Evolutionary conservation across 139 green algal species (phyloP).

Genomic region (Astrephomene gubernaculifera): DNA sequence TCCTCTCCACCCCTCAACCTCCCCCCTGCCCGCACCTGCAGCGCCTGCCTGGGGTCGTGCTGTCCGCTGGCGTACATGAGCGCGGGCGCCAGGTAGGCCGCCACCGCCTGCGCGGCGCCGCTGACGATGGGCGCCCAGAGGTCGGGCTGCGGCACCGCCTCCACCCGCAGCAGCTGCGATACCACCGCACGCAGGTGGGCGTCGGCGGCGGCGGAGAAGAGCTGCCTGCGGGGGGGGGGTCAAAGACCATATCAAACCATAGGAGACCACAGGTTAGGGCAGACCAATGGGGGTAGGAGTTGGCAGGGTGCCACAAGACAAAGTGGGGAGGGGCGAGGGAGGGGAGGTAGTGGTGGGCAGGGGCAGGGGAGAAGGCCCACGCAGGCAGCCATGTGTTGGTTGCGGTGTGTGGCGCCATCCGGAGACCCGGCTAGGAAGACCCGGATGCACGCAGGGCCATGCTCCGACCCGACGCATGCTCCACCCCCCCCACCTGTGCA

Average conservation of each 20-base stretch:
- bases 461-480: neutral
- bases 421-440: too few species aligned
- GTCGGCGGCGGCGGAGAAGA: constrained; percentile 55
- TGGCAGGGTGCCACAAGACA: too few species aligned
- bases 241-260: too few species aligned
- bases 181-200: constrained; percentile 74
- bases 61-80: constrained; percentile 20
- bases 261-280: too few species aligned
- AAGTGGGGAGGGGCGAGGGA: neutral
- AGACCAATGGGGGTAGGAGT: too few species aligned
- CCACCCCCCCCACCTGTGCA: constrained; percentile 16
- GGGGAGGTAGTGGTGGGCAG: too few species aligned
- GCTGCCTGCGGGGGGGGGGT: constrained; percentile 42
- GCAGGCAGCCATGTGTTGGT: too few species aligned
- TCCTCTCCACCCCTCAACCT: too few species aligned
- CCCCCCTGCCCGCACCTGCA: constrained; percentile 24
- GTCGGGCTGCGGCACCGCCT: constrained; percentile 54
- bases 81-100: constrained; percentile 17
- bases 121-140: constrained; percentile 65
- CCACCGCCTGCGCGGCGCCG: constrained; percentile 28
- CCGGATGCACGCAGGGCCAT: too few species aligned
- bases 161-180: constrained; percentile 69
- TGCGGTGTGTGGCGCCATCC: too few species aligned
- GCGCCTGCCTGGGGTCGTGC: constrained; percentile 14
- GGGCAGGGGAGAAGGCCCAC: too few species aligned